These are phyloP conservation scores for Postia placenta DNA, from an alignment of 768 basidiomycete genomes.

Conservation along the genomic window DNA sequence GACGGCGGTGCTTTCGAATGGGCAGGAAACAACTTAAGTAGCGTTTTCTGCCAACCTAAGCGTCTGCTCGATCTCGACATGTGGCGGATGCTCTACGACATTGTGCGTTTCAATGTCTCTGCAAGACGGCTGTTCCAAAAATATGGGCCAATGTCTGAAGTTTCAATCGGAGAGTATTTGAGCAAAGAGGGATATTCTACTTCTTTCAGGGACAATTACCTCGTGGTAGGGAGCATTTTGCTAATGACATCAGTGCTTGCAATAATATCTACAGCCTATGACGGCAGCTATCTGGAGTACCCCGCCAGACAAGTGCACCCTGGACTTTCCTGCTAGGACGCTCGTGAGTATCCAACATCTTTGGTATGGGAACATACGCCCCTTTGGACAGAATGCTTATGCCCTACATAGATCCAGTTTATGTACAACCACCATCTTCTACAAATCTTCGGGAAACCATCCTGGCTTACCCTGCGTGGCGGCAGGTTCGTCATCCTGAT, in stretches of 20 bases:
- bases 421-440: conserved; percentile 72
- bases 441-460: conserved; percentile 63
- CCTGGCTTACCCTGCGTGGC: conserved; percentile 67
- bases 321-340: conserved; percentile 67
- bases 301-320: conserved; percentile 59
- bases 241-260: too few relatives aligned
- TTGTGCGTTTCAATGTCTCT: conserved; percentile 68
- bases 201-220: conserved; percentile 66
- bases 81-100: conserved; percentile 70
- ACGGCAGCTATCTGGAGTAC: conserved; percentile 80
- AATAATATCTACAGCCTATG: conserved; percentile 59
- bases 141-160: conserved; percentile 14
- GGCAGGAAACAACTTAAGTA: conserved; percentile 58
- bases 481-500: conserved; percentile 45
- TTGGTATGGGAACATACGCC: not conserved
- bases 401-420: conserved; percentile 46
- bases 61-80: conserved; percentile 59
- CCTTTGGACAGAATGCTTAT: not conserved
- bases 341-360: conserved; percentile 32
- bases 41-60: conserved; percentile 61
- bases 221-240: conserved; percentile 46
- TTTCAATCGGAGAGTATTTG: conserved; percentile 51
- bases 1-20: conserved; percentile 69
- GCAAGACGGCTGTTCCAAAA: conserved; percentile 40
- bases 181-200: conserved; percentile 60